Conservation (phyloP, 2,329 filamentous ascomycete species). For the Cercospora zeina region DNA sequence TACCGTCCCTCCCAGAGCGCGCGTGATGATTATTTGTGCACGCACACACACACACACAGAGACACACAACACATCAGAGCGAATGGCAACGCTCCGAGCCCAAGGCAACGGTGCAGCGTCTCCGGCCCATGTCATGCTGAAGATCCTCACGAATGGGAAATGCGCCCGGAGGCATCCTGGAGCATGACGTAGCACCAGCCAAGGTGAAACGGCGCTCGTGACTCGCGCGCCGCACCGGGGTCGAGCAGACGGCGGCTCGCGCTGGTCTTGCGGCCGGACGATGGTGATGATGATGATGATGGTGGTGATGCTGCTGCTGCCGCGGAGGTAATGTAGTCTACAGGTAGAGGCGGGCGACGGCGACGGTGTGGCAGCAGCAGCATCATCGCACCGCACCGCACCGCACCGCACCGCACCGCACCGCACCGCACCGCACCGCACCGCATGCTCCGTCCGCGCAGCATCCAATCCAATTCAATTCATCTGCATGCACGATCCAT, state of each 20-base stretch:
- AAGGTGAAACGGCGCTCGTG: slow-evolving; percentile 3
- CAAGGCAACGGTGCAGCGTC: slow-evolving; percentile 4
- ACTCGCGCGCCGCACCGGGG: background rate
- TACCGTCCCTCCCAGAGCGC: no score
- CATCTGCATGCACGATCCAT: background rate
- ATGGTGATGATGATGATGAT: no score
- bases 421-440: background rate
- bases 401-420: background rate
- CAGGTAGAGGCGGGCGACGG: no score
- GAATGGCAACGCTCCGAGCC: slow-evolving; percentile 2
- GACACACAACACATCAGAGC: background rate
- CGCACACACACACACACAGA: background rate
- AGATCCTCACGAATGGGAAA: slow-evolving; percentile 15
- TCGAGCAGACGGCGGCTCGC: background rate
- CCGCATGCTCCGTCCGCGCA: background rate
- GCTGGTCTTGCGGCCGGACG: background rate
- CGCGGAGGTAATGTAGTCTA: no score
- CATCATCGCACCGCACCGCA: no score
- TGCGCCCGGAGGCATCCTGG: slow-evolving; percentile 4
- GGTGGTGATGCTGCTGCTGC: no score
- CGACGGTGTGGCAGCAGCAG: background rate
- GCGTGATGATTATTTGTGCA: background rate
- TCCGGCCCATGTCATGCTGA: slow-evolving; percentile 13
- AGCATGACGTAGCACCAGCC: slow-evolving; percentile 11
- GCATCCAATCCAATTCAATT: no score